These are phyloP conservation scores for Macrocybe gigantea DNA, from an alignment of 768 basidiomycete species.

Conservation along the genomic window DNA sequence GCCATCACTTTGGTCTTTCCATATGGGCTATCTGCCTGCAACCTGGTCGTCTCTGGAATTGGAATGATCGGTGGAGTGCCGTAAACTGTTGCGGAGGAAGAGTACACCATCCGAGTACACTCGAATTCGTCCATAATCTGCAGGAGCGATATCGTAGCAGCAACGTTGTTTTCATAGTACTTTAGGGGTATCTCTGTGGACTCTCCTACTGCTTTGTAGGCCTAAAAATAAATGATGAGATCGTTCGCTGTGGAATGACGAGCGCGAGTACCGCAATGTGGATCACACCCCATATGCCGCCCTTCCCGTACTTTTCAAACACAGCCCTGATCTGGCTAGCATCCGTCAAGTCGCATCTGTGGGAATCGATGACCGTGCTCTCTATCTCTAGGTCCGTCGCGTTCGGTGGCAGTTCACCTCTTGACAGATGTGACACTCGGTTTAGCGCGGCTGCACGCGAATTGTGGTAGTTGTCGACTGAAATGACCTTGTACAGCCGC, in stretches of 20 bases:
- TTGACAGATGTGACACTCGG: constrained; percentile 77
- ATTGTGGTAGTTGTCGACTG: constrained; percentile 95
- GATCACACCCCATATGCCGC: constrained; percentile 93
- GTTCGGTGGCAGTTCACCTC: constrained; percentile 59
- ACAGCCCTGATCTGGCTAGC: constrained; percentile 66
- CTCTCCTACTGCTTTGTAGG: constrained; percentile 97
- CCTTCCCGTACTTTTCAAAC: constrained; percentile 81
- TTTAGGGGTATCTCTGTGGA: constrained; percentile 87
- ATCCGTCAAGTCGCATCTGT: constrained; percentile 71
- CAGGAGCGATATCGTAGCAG: constrained; percentile 79
- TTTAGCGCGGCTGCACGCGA: constrained; percentile 71
- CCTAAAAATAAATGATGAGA: constrained; percentile 37
- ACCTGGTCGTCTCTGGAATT: constrained; percentile 86
- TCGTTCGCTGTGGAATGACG: not conserved
- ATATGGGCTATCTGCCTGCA: constrained; percentile 89
- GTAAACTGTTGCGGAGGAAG: constrained; percentile 97
- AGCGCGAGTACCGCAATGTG: constrained; percentile 73
- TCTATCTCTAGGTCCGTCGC: constrained; percentile 65
- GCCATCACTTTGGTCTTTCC: constrained; percentile 96
- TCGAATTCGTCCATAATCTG: constrained; percentile 83
- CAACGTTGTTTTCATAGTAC: constrained; percentile 94
- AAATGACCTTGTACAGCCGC: constrained; percentile 85
- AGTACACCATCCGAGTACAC: constrained; percentile 88
- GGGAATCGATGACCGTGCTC: constrained; percentile 65
- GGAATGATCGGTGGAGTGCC: constrained; percentile 90